Evolutionary conservation across 2,329 filamentous ascomycete species (phyloP).

Genomic region (Geosmithia putterillii): DNA sequence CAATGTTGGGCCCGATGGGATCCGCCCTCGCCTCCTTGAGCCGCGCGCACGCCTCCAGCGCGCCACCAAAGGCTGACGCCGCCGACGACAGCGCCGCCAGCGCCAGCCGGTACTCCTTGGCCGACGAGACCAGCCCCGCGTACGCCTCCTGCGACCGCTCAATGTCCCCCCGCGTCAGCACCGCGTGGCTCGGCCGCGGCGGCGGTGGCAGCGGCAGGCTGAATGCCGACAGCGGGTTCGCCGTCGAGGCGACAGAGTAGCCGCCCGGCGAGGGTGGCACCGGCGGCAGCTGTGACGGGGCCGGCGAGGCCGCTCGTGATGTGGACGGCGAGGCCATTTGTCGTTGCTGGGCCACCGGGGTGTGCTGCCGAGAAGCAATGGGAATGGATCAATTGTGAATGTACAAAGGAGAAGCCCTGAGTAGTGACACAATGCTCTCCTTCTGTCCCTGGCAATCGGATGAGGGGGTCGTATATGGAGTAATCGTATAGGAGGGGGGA

Average conservation of each 20-base stretch:
- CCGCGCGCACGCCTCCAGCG: conserved; percentile 55
- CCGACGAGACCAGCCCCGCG: conserved; percentile 45
- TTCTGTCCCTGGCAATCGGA: not conserved
- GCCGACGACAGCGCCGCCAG: conserved; percentile 48
- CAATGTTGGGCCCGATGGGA: conserved; percentile 23
- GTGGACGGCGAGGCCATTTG: conserved; percentile 18
- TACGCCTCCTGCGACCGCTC: conserved; percentile 51
- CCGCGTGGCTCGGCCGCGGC: conserved; percentile 41
- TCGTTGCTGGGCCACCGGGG: too few relatives aligned
- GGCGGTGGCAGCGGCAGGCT: conserved; percentile 49
- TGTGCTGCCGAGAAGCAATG: not conserved
- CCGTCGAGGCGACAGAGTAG: conserved; percentile 51
- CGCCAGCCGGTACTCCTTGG: conserved; percentile 51
- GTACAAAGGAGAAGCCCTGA: not conserved
- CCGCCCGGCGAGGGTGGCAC: conserved; percentile 47
- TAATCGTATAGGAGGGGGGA: not conserved
- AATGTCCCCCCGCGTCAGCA: conserved; percentile 52
- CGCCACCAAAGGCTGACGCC: conserved; percentile 50
- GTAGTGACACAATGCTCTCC: too few relatives aligned
- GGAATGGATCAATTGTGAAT: not conserved
- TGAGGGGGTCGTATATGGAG: not conserved
- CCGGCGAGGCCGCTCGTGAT: conserved; percentile 31
- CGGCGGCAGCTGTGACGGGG: conserved; percentile 43
- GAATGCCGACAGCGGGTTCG: conserved; percentile 46
- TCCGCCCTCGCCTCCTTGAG: conserved; percentile 55